Evolutionary conservation across 2,329 filamentous ascomycete species (phyloP).

Genomic region (Diaporthe vaccinii): DNA sequence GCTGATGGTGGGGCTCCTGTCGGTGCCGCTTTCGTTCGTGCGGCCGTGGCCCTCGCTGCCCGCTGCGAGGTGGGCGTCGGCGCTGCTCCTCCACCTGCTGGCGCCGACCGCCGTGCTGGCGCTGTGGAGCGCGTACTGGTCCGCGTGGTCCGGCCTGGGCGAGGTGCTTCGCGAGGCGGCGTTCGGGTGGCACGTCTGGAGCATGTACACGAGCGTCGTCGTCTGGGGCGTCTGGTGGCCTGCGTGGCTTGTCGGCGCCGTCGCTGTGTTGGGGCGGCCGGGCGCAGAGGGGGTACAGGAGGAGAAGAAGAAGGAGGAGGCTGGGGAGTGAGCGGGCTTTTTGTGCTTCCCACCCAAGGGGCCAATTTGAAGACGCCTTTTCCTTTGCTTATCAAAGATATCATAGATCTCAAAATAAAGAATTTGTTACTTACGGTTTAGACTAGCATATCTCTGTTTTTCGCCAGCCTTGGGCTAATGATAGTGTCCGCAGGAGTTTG

Average conservation of each 20-base stretch:
- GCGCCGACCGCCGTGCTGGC: conserved; percentile 72
- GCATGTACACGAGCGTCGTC: conserved; percentile 88
- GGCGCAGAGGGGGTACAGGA: conserved; percentile 25
- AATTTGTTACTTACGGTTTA: not conserved
- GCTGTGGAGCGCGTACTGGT: conserved; percentile 58
- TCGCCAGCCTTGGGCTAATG: not conserved
- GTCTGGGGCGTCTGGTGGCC: conserved; percentile 98
- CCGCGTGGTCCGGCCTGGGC: conserved; percentile 55
- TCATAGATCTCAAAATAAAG: not conserved
- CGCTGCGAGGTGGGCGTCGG: conserved; percentile 57
- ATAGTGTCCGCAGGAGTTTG: not conserved
- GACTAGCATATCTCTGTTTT: not conserved
- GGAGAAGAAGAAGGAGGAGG: conserved; percentile 26
- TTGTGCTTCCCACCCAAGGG: not conserved
- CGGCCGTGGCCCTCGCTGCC: conserved; percentile 59
- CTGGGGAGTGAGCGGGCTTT: not conserved
- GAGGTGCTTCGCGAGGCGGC: conserved; percentile 79
- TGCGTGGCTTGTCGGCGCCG: conserved; percentile 80
- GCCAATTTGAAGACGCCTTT: too few species aligned
- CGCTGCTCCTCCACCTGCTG: conserved; percentile 68
- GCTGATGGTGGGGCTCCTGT: conserved; percentile 84
- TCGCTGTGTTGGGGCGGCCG: conserved; percentile 64
- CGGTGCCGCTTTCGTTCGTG: conserved; percentile 84
- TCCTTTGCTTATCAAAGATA: not conserved
- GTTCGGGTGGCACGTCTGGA: conserved; percentile 91